These are phyloP conservation scores for Bolboschoenoplectus hybrid DNA, from an alignment of 202 grass and related monocot genomes.

Conservation along the genomic window DNA sequence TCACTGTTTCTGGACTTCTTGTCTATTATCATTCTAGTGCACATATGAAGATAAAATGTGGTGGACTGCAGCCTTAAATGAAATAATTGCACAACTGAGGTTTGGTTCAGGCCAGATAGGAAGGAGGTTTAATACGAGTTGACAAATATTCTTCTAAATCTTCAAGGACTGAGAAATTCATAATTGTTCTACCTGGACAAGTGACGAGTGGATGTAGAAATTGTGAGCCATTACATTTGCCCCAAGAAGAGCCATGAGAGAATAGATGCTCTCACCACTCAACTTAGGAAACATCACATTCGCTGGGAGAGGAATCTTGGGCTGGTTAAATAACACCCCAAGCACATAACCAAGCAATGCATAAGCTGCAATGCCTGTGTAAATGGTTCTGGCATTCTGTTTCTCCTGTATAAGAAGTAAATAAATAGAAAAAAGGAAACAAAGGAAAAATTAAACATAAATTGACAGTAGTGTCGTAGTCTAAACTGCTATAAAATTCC, in stretches of 20 bases:
- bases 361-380: conserved; percentile 68
- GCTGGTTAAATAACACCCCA: conserved; percentile 84
- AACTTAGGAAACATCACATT: conserved; percentile 90
- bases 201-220: conserved; percentile 91
- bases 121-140: conserved; percentile 1
- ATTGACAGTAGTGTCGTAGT: neutral
- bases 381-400: conserved; percentile 56
- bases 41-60: neutral
- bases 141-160: neutral
- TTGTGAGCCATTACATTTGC: conserved; percentile 98
- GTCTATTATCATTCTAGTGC: neutral
- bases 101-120: neutral
- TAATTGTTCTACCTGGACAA: conserved; percentile 67
- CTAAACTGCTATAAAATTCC: neutral
- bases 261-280: conserved; percentile 91
- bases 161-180: conserved; percentile 22
- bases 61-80: neutral
- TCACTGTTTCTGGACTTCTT: neutral
- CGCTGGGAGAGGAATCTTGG: conserved; percentile 73
- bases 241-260: conserved; percentile 94
- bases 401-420: conserved; percentile 59
- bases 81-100: neutral
- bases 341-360: conserved; percentile 86
- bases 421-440: conserved; percentile 30
- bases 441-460: conserved; percentile 42